phyloP scores from a whole-genome alignment of 2,329 filamentous ascomycete genomes.

The Ophiobolus disseminans region DNA sequence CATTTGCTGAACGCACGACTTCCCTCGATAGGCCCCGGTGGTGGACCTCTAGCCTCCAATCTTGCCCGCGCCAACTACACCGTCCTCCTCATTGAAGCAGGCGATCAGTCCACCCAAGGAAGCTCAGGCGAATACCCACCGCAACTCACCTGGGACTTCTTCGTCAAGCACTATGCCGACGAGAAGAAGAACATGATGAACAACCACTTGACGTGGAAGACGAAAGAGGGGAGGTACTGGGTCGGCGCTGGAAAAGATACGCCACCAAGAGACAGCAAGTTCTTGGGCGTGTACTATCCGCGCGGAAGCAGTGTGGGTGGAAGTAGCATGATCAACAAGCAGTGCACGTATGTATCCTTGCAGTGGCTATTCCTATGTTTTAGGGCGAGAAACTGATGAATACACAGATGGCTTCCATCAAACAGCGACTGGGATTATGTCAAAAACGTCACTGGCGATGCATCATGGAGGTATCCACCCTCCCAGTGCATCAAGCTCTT shows the following conservation, averaged over 20 bases:
- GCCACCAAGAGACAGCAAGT: constrained; percentile 58
- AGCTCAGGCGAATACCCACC: constrained; percentile 37
- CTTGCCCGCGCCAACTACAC: constrained; percentile 64
- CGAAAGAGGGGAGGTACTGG: constrained; percentile 59
- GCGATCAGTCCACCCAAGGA: constrained; percentile 60
- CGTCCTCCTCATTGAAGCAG: constrained; percentile 66
- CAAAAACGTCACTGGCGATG: constrained; percentile 64
- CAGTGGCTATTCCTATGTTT: neutral
- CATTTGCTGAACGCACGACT: neutral
- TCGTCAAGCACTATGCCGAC: constrained; percentile 65
- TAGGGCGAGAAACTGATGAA: neutral
- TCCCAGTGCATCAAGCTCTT: no score
- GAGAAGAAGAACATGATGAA: constrained; percentile 60
- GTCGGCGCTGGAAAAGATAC: constrained; percentile 56
- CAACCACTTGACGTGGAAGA: constrained; percentile 64
- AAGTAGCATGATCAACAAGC: constrained; percentile 65
- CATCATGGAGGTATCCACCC: constrained; percentile 56
- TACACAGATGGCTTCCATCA: constrained; percentile 53
- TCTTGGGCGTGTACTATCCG: constrained; percentile 64
- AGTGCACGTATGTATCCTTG: constrained; percentile 16
- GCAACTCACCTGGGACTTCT: constrained; percentile 58
- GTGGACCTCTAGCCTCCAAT: constrained; percentile 52
- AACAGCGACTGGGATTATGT: constrained; percentile 67
- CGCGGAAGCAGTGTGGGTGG: constrained; percentile 63
- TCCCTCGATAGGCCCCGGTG: constrained; percentile 18